Percentiles rank a stretch among this genome's conserved stretches.
These are phyloP conservation scores for Trichoderma orchidacearum DNA, from an alignment of 495 filamentous ascomycete genomes.

Conservation along the genomic window DNA sequence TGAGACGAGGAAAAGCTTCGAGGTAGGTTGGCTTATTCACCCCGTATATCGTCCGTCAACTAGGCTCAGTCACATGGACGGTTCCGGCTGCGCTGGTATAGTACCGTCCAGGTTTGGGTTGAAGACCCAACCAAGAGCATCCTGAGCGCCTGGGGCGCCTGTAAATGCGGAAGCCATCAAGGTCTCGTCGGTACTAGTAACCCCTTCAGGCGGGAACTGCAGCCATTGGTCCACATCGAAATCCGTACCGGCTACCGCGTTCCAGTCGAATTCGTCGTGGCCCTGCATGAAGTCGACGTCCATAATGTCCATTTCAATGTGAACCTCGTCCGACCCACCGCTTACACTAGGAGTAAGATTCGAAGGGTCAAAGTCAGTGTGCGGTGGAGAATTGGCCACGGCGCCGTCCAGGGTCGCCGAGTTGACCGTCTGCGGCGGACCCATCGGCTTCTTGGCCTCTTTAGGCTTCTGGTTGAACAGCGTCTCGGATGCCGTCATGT, in stretches of 20 bases:
- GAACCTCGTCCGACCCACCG: conserved; percentile 8
- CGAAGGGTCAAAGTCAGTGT: conserved; percentile 13
- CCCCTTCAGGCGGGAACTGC: conserved; percentile 24
- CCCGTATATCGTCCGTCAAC: too few relatives aligned
- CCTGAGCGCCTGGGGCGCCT: not conserved
- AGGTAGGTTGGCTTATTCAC: too few relatives aligned
- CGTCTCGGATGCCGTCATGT: conserved; percentile 14
- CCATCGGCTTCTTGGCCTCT: not conserved
- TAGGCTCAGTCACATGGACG: not conserved
- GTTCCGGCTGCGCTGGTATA: not conserved
- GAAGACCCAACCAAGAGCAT: not conserved
- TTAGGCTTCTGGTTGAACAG: conserved; percentile 8
- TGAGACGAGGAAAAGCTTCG: too few relatives aligned
- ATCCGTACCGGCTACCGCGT: conserved; percentile 17
- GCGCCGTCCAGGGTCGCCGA: not conserved
- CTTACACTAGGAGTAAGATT: conserved; percentile 17
- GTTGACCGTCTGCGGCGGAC: conserved; percentile 6
- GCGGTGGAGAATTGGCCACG: conserved; percentile 14
- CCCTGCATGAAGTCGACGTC: conserved; percentile 15
- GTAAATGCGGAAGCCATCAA: conserved; percentile 6
- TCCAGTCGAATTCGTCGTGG: conserved; percentile 23
- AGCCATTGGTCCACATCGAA: conserved; percentile 32
- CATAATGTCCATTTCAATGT: conserved; percentile 6
- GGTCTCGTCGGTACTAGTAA: conserved; percentile 6
- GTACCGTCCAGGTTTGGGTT: not conserved